Percentiles rank a stretch among this genome's conserved stretches.
Conservation (phyloP, 768 basidiomycete species). For the Suillus hirtellus region DNA sequence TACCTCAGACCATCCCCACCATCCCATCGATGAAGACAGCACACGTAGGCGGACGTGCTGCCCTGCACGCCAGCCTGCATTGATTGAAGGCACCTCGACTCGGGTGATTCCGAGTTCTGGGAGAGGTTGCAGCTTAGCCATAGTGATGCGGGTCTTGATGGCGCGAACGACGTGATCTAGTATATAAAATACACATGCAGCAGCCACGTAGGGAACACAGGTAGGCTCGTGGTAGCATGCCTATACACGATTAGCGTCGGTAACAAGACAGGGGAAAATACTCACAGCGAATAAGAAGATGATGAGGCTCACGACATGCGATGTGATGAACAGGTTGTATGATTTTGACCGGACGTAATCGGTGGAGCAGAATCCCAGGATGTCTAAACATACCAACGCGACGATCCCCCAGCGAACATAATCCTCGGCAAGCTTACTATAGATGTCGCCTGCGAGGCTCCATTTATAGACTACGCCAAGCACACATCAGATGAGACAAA, state of each 20-base stretch:
- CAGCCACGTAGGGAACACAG: conserved; percentile 43
- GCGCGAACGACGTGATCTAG: conserved; percentile 49
- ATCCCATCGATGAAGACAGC: conserved; percentile 40
- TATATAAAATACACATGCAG: conserved; percentile 40
- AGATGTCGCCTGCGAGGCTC: conserved; percentile 25
- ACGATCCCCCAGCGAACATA: conserved; percentile 33
- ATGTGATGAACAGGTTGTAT: conserved; percentile 45
- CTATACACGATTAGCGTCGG: conserved; percentile 17
- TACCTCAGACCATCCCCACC: conserved; percentile 40
- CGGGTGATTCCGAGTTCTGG: conserved; percentile 47
- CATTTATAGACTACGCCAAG: conserved; percentile 27
- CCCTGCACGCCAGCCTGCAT: conserved; percentile 57
- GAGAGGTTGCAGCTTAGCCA: conserved; percentile 46
- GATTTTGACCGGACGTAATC: conserved; percentile 41
- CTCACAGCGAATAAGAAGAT: conserved; percentile 40
- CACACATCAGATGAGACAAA: conserved; percentile 2
- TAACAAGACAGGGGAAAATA: background rate
- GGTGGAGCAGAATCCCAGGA: conserved; percentile 41
- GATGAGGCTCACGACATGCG: conserved; percentile 45
- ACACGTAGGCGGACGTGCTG: conserved; percentile 60
- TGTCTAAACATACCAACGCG: conserved; percentile 35
- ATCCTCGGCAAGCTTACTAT: conserved; percentile 12
- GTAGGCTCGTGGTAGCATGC: conserved; percentile 24
- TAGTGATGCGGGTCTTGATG: conserved; percentile 44
- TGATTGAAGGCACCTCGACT: conserved; percentile 45